phyloP scores from a whole-genome alignment of 2,329 filamentous ascomycete species.

The Cladosporium halotolerans region DNA sequence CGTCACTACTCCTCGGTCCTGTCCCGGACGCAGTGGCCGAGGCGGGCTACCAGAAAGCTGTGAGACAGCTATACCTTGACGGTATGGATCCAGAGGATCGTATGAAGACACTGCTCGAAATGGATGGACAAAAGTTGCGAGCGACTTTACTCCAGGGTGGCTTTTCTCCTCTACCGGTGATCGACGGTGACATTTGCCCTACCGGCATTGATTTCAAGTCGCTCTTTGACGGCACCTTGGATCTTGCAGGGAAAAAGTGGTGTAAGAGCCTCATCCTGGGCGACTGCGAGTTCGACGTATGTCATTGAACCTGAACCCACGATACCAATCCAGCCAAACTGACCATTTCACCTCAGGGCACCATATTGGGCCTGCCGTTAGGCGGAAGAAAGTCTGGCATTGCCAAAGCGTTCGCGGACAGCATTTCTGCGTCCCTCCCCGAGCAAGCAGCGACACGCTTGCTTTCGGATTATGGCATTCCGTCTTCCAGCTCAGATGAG shows the following conservation, averaged over 20 bases:
- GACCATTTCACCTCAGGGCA: conserved; percentile 12
- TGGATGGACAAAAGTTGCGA: conserved; percentile 38
- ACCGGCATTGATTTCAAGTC: conserved; percentile 11
- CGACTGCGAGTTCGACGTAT: conserved; percentile 40
- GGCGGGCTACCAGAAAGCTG: conserved; percentile 35
- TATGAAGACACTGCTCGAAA: conserved; percentile 35
- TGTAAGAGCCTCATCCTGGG: conserved; percentile 44
- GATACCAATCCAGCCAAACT: neutral
- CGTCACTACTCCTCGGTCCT: conserved; percentile 36
- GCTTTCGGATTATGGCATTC: conserved; percentile 37
- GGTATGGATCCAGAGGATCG: conserved; percentile 34
- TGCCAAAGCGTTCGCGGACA: conserved; percentile 31
- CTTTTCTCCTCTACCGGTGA: conserved; percentile 30
- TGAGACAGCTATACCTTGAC: conserved; percentile 36
- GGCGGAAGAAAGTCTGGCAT: conserved; percentile 22
- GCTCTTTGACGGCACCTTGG: conserved; percentile 23
- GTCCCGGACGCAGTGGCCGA: conserved; percentile 37
- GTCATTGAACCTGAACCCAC: conserved; percentile 25
- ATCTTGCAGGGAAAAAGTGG: conserved; percentile 40
- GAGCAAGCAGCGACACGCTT: conserved; percentile 23
- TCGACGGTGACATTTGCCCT: conserved; percentile 40
- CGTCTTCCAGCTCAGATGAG: conserved; percentile 32
- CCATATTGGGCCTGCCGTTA: conserved; percentile 19
- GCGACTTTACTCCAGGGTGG: conserved; percentile 32
- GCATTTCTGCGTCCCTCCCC: conserved; percentile 28